A percentile compares a stretch with the other conserved stretches of the same genome.
Conservation (phyloP, 768 basidiomycete genomes). For the Mycena kentingensis region DNA sequence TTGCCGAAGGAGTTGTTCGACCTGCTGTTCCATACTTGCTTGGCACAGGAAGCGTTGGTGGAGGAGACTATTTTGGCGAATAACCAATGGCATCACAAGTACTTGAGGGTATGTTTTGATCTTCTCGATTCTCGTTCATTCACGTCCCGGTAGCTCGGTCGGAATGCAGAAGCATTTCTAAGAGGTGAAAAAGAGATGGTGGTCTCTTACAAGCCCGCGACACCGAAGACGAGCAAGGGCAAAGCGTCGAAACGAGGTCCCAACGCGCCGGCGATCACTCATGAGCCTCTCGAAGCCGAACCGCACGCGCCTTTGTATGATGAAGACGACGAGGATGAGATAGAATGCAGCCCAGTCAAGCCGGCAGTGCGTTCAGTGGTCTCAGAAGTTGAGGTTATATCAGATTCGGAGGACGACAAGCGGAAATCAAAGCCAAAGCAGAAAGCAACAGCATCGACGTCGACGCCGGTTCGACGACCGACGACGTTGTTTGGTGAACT, state of each 20-base stretch:
- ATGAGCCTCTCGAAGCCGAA: constrained; percentile 27
- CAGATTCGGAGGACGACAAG: constrained; percentile 6
- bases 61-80: constrained; percentile 49
- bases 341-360: constrained; percentile 17
- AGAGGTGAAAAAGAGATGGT: constrained; percentile 25
- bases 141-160: constrained; percentile 34
- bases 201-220: constrained; percentile 36
- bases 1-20: constrained; percentile 59
- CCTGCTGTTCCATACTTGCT: constrained; percentile 61
- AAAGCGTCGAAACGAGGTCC: constrained; percentile 26
- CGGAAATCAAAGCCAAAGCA: no score
- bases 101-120: constrained; percentile 47
- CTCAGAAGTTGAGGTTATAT: constrained; percentile 25
- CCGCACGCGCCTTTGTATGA: constrained; percentile 28
- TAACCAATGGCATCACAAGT: constrained; percentile 46
- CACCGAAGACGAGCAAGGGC: constrained; percentile 16
- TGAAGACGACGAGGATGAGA: constrained; percentile 26
- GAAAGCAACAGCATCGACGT: no score
- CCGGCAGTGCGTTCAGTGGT: constrained; percentile 13
- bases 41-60: constrained; percentile 50
- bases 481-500: constrained; percentile 3
- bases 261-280: constrained; percentile 26
- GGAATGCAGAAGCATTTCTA: constrained; percentile 32
- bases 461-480: constrained; percentile 4
- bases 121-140: constrained; percentile 1